A percentile compares a stretch with the other conserved stretches of the same genome.
These are phyloP conservation scores for Pythium grandisporangium DNA, from an alignment of 352 stramenopile genomes.

Conservation along the genomic window DNA sequence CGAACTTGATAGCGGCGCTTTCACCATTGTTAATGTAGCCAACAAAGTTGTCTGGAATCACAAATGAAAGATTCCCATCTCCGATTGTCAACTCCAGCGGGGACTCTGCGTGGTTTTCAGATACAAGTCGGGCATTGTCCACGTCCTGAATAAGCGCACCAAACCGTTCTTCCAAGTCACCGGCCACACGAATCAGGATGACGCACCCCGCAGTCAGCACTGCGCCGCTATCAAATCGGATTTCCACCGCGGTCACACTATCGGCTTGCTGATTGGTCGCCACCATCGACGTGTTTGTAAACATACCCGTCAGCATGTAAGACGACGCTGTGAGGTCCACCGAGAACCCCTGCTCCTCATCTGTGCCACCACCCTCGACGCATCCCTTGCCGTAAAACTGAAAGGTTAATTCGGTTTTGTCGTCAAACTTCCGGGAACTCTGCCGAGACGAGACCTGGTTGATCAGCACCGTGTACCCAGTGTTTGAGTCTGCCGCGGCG, in stretches of 20 bases:
- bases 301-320: conserved; percentile 49
- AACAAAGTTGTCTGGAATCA: conserved; percentile 45
- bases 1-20: conserved; percentile 47
- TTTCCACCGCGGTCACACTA: conserved; percentile 34
- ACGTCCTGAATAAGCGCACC: conserved; percentile 44
- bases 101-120: conserved; percentile 16
- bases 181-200: conserved; percentile 60
- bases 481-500: conserved; percentile 8
- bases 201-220: conserved; percentile 45
- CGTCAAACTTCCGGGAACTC: conserved; percentile 43
- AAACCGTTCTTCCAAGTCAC: conserved; percentile 45
- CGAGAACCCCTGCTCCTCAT: conserved; percentile 39
- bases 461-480: conserved; percentile 40
- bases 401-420: conserved; percentile 37
- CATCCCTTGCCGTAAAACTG: conserved; percentile 53
- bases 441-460: conserved; percentile 53
- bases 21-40: conserved; percentile 73
- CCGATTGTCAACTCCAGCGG: conserved; percentile 40
- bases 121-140: conserved; percentile 25
- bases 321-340: conserved; percentile 36
- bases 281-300: conserved; percentile 39
- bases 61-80: conserved; percentile 60
- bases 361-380: conserved; percentile 10
- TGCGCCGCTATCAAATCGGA: conserved; percentile 51
- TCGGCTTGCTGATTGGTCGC: conserved; percentile 37